Percentiles rank a stretch among this genome's conserved stretches.
Conservation (phyloP, 805 yeast species). For the Priceomyces fermenticarens region DNA sequence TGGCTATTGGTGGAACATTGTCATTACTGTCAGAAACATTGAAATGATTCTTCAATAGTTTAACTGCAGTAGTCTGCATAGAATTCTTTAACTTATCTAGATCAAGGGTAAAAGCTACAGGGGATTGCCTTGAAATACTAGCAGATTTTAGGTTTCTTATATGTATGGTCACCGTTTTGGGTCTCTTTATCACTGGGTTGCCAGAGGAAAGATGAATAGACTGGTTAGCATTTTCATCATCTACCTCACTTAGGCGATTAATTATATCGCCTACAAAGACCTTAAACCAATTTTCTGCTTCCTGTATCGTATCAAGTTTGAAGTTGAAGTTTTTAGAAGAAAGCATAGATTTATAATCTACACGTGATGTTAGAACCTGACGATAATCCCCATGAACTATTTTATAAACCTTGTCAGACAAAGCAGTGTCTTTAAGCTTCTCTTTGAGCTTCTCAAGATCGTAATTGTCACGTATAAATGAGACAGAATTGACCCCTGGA, state of each 20-base stretch:
- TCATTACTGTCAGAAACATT: conserved; percentile 15
- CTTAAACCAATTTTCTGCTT: conserved; percentile 72
- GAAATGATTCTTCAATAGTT: conserved; percentile 40
- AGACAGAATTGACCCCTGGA: conserved; percentile 39
- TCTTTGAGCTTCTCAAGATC: conserved; percentile 21
- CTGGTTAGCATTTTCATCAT: conserved; percentile 53
- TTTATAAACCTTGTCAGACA: conserved; percentile 56
- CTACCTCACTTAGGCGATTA: conserved; percentile 68
- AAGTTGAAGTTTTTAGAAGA: conserved; percentile 78
- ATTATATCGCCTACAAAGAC: conserved; percentile 80
- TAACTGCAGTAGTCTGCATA: conserved; percentile 28
- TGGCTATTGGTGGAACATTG: conserved; percentile 41
- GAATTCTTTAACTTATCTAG: conserved; percentile 32
- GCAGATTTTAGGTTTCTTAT: conserved; percentile 18
- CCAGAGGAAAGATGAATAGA: conserved; percentile 19
- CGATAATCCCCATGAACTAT: conserved; percentile 62
- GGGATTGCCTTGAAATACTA: conserved; percentile 39
- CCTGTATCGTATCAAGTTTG: conserved; percentile 49
- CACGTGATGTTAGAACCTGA: conserved; percentile 54
- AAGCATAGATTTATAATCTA: conserved; percentile 80
- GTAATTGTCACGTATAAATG: conserved; percentile 50
- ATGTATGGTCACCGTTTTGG: conserved; percentile 51
- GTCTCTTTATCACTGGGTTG: conserved; percentile 40
- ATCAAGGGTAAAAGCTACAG: conserved; percentile 33
- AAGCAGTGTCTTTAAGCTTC: conserved; percentile 38